These are phyloP conservation scores for Claviceps maximensis DNA, from an alignment of 2,329 filamentous ascomycete species.

Conservation along the genomic window DNA sequence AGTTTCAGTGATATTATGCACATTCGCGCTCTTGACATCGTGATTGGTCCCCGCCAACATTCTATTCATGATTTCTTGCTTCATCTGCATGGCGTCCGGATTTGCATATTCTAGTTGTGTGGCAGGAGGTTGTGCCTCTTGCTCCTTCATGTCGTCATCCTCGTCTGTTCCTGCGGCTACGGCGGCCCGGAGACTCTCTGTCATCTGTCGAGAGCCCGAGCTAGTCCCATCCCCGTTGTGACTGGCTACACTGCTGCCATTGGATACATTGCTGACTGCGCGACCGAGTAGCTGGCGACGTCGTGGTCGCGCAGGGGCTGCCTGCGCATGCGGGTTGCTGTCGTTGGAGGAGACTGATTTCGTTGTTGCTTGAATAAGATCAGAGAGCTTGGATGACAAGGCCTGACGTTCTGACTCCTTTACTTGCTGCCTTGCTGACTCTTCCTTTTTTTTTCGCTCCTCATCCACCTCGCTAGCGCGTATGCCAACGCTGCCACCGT, in stretches of 20 bases:
- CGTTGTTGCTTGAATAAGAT: slow-evolving; percentile 21
- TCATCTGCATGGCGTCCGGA: slow-evolving; percentile 31
- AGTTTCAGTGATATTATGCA: background rate
- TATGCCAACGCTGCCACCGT: background rate
- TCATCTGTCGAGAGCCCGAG: slow-evolving; percentile 10
- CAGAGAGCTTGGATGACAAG: slow-evolving; percentile 29
- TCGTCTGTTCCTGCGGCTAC: slow-evolving; percentile 4
- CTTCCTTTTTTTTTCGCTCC: slow-evolving; percentile 4
- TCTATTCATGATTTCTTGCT: slow-evolving; percentile 30
- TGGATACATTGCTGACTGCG: slow-evolving; percentile 44
- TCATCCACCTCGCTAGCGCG: slow-evolving; percentile 4
- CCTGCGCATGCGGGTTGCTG: slow-evolving; percentile 6
- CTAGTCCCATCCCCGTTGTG: slow-evolving; percentile 13
- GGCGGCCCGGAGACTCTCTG: slow-evolving; percentile 4
- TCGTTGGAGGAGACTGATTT: slow-evolving; percentile 3
- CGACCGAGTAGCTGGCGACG: slow-evolving; percentile 43
- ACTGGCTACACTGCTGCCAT: slow-evolving; percentile 32
- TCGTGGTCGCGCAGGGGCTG: slow-evolving; percentile 14
- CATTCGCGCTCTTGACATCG: background rate
- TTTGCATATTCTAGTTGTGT: slow-evolving; percentile 44
- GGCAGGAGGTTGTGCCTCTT: slow-evolving; percentile 23
- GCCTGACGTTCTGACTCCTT: slow-evolving; percentile 26
- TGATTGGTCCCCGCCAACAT: slow-evolving; percentile 20
- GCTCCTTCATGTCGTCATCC: slow-evolving; percentile 12
- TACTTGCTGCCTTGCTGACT: slow-evolving; percentile 14